A percentile compares a stretch with the other conserved stretches of the same genome.
These are phyloP conservation scores for Vitis cinerea DNA, from an alignment of 164 flowering plant species.

Conservation along the genomic window DNA sequence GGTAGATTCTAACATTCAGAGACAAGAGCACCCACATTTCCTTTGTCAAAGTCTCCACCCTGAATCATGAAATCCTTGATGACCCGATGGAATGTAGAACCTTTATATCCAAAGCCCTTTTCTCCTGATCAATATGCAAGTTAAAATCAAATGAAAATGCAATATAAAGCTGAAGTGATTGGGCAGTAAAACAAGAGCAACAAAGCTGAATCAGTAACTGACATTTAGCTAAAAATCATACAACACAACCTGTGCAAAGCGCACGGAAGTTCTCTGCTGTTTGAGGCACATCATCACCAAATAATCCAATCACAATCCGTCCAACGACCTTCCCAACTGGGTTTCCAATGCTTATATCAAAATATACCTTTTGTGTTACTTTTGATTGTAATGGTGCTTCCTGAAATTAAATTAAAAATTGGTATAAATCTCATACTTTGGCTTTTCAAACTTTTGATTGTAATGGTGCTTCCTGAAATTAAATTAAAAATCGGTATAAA, in stretches of 20 bases:
- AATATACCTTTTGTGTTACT: slow-evolving; percentile 79
- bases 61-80: slow-evolving; percentile 98
- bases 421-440: neutral
- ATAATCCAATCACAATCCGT: slow-evolving; percentile 90
- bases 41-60: slow-evolving; percentile 87
- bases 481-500: neutral
- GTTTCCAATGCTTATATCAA: slow-evolving; percentile 90
- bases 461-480: slow-evolving; percentile 47
- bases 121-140: slow-evolving; percentile 55
- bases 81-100: slow-evolving; percentile 87
- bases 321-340: slow-evolving; percentile 80
- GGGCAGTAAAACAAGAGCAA: neutral
- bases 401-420: slow-evolving; percentile 29
- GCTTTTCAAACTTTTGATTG: slow-evolving; percentile 36
- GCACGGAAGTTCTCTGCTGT: slow-evolving; percentile 96
- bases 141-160: slow-evolving; percentile 4
- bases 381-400: slow-evolving; percentile 61
- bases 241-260: slow-evolving; percentile 76
- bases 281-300: slow-evolving; percentile 94
- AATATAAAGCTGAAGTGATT: neutral
- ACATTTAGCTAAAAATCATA: neutral
- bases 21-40: slow-evolving; percentile 44
- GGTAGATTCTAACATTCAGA: neutral
- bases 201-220: neutral
- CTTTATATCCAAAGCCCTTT: slow-evolving; percentile 93